Evolutionary conservation across 2,329 filamentous ascomycete species (phyloP).

Genomic region (Esteya vermicola): DNA sequence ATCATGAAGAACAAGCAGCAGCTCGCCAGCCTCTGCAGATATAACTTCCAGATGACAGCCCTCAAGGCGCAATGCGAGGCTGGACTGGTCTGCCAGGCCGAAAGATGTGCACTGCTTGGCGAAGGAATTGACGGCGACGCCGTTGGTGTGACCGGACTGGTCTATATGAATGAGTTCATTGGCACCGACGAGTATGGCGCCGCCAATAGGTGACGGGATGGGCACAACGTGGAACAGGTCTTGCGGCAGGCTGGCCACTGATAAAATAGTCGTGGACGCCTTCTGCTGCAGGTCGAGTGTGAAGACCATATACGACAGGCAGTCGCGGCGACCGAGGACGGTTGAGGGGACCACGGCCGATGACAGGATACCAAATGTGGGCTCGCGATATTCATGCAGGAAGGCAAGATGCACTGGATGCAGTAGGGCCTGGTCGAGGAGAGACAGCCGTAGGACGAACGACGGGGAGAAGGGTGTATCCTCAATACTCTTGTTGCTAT

Average conservation of each 20-base stretch:
- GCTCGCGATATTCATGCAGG: slow-evolving; percentile 91
- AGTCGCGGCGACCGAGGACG: slow-evolving; percentile 71
- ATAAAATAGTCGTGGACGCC: slow-evolving; percentile 83
- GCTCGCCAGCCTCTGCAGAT: slow-evolving; percentile 62
- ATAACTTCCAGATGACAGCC: slow-evolving; percentile 65
- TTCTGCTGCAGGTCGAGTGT: slow-evolving; percentile 87
- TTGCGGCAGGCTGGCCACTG: slow-evolving; percentile 71
- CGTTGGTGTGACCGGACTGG: slow-evolving; percentile 86
- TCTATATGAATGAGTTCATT: slow-evolving; percentile 94
- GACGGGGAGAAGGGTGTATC: slow-evolving; percentile 74
- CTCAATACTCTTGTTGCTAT: slow-evolving; percentile 34
- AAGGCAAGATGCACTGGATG: slow-evolving; percentile 88
- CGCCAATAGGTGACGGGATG: slow-evolving; percentile 74
- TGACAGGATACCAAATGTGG: slow-evolving; percentile 88
- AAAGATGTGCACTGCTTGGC: slow-evolving; percentile 73
- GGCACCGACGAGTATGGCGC: slow-evolving; percentile 69
- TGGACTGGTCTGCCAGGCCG: slow-evolving; percentile 71
- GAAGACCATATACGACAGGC: slow-evolving; percentile 83
- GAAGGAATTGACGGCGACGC: slow-evolving; percentile 85
- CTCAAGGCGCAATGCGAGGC: slow-evolving; percentile 67
- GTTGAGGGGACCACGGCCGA: slow-evolving; percentile 60
- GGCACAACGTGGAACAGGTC: slow-evolving; percentile 75
- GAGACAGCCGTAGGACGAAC: slow-evolving; percentile 81
- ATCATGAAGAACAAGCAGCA: slow-evolving; percentile 67
- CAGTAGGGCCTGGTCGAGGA: slow-evolving; percentile 73